phyloP scores from a whole-genome alignment of 139 green algal species.

The Chlamydomonas schloesseri region DNA sequence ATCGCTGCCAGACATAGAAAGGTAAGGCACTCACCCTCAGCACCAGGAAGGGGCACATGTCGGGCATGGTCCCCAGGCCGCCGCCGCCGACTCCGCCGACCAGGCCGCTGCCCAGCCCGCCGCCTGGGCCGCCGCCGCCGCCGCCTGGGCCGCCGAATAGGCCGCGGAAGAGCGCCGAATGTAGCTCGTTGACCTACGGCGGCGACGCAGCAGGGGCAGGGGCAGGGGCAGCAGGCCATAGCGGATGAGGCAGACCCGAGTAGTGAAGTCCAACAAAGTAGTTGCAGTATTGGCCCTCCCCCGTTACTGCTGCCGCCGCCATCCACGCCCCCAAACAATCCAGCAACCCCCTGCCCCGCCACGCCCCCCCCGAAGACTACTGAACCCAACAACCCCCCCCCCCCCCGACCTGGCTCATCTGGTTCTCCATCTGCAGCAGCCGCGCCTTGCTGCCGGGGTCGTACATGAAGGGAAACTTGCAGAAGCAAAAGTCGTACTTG shows the following conservation, averaged over 20 bases:
- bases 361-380: background rate
- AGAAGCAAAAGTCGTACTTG: conserved; percentile 76
- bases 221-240: no score
- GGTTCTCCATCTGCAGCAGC: conserved; percentile 82
- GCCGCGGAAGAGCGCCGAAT: conserved; percentile 55
- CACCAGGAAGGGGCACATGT: conserved; percentile 69
- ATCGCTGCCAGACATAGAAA: no score
- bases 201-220: no score
- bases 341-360: no score
- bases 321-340: background rate
- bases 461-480: conserved; percentile 82
- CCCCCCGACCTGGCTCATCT: conserved; percentile 30
- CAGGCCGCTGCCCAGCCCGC: conserved; percentile 25
- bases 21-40: conserved; percentile 48
- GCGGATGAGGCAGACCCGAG: no score
- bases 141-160: conserved; percentile 16
- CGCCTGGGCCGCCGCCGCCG: conserved; percentile 24
- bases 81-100: conserved; percentile 15
- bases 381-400: background rate
- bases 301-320: no score
- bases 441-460: conserved; percentile 75
- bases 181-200: conserved; percentile 60
- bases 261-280: no score
- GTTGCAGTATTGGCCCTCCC: no score
- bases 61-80: background rate